phyloP scores from a whole-genome alignment of 768 basidiomycete species.

The Ramaria sp. region DNA sequence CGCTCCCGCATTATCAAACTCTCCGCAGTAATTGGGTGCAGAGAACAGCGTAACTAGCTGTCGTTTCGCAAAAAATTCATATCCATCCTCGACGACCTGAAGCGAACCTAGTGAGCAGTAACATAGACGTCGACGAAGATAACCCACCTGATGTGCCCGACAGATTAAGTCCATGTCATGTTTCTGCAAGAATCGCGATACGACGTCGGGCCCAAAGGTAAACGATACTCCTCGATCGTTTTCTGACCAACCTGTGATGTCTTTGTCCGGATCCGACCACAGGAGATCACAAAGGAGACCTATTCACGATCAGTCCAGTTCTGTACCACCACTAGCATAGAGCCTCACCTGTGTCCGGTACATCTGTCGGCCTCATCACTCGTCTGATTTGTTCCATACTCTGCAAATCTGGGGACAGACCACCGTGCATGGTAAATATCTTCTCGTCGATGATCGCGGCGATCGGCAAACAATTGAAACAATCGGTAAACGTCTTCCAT shows the following conservation, averaged over 20 bases:
- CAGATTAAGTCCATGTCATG: conserved; percentile 99
- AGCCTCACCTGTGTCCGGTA: conserved; percentile 88
- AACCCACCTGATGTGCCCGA: conserved; percentile 87
- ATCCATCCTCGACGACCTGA: conserved; percentile 96
- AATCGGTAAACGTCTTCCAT: conserved; percentile 99
- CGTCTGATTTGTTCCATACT: conserved; percentile 99
- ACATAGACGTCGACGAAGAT: background rate
- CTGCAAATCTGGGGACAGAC: conserved; percentile 92
- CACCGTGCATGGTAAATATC: conserved; percentile 99
- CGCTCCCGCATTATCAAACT: conserved; percentile 98
- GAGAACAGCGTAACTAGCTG: conserved; percentile 96
- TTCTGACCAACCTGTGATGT: conserved; percentile 98
- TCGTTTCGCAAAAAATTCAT: conserved; percentile 97
- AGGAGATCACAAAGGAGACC: conserved; percentile 92
- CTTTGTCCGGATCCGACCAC: conserved; percentile 99
- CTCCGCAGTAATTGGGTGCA: conserved; percentile 89
- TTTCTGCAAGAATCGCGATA: conserved; percentile 96
- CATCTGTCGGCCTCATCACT: conserved; percentile 98
- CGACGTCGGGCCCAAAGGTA: conserved; percentile 97
- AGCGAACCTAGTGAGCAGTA: conserved; percentile 1
- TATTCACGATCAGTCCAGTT: conserved; percentile 18
- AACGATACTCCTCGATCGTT: conserved; percentile 99
- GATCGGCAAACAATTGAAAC: conserved; percentile 98
- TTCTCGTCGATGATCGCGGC: conserved; percentile 99
- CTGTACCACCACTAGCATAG: background rate